A percentile compares a stretch with the other conserved stretches of the same genome.
Conservation (phyloP, 805 yeast genomes). For the Saccharomycopsis guyanensis region DNA sequence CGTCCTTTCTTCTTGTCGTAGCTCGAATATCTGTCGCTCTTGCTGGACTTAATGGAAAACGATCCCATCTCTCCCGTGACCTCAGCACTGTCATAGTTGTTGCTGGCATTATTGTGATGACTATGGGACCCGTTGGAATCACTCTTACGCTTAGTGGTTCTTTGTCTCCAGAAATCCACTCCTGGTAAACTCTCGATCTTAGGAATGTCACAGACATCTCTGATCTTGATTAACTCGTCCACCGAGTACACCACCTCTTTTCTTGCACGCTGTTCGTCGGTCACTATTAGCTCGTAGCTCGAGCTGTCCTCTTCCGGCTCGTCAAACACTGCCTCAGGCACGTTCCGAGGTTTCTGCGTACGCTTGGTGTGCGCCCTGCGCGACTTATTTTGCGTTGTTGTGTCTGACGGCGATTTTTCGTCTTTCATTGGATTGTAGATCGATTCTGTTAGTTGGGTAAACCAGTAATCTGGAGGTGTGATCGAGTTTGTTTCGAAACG, state of each 20-base stretch:
- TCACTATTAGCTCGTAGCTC: constrained; percentile 9
- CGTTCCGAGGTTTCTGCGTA: background rate
- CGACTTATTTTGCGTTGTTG: background rate
- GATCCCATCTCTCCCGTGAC: constrained; percentile 22
- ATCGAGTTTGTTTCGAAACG: background rate
- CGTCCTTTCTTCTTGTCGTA: constrained; percentile 10
- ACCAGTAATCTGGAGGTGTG: background rate
- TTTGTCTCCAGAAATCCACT: constrained; percentile 15
- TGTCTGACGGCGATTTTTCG: background rate
- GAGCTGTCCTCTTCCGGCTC: constrained; percentile 5
- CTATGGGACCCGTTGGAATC: background rate
- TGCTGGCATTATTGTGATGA: constrained; percentile 3
- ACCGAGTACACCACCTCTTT: constrained; percentile 13
- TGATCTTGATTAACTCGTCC: constrained; percentile 11
- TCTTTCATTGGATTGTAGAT: background rate
- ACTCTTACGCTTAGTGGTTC: background rate
- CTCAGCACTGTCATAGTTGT: constrained; percentile 5
- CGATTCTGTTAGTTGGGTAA: no score
- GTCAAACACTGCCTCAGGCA: background rate
- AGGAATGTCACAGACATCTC: constrained; percentile 4
- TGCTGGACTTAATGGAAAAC: constrained; percentile 12
- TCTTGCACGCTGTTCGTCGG: background rate
- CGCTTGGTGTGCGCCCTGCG: background rate
- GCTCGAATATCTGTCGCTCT: constrained; percentile 1
- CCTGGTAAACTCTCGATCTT: constrained; percentile 10